These are phyloP conservation scores for Andrographis paniculata DNA, from an alignment of 305 asterid genomes.

Conservation along the genomic window DNA sequence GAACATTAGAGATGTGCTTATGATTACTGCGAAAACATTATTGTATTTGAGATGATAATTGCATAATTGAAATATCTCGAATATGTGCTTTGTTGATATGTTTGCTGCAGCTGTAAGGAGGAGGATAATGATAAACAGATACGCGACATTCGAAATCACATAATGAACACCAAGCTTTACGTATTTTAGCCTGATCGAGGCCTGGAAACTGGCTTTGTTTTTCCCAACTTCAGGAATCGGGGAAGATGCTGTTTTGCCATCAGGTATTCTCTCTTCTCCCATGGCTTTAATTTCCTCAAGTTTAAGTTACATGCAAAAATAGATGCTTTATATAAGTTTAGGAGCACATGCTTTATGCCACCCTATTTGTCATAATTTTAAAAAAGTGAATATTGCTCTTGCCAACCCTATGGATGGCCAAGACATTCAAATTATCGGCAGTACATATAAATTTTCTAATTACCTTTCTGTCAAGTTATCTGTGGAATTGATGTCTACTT, in stretches of 20 bases:
- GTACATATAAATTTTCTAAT: neutral
- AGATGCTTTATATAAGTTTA: neutral
- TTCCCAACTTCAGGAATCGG: slow-evolving; percentile 1
- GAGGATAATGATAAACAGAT: slow-evolving; percentile 21
- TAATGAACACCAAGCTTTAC: slow-evolving; percentile 57
- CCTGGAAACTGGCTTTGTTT: slow-evolving; percentile 27
- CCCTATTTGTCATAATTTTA: slow-evolving; percentile 1
- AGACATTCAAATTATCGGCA: too few species aligned
- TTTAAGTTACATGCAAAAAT: neutral
- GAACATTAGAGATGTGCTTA: slow-evolving; percentile 28
- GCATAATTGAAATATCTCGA: slow-evolving; percentile 9
- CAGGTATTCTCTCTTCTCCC: neutral
- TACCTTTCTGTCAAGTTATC: neutral
- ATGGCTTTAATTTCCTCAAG: neutral
- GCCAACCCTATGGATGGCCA: too few species aligned
- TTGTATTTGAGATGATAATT: slow-evolving; percentile 39
- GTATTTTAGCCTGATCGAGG: slow-evolving; percentile 46
- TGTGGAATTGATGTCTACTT: neutral
- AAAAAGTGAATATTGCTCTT: neutral
- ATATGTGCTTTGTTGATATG: slow-evolving; percentile 7
- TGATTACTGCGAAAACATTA: slow-evolving; percentile 28
- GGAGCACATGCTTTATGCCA: neutral
- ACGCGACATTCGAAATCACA: slow-evolving; percentile 34
- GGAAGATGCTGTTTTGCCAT: neutral
- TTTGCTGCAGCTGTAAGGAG: slow-evolving; percentile 19